Evolutionary conservation across 75 land plant species (phyloP).

Genomic region (Cunninghamia lanceolata): DNA sequence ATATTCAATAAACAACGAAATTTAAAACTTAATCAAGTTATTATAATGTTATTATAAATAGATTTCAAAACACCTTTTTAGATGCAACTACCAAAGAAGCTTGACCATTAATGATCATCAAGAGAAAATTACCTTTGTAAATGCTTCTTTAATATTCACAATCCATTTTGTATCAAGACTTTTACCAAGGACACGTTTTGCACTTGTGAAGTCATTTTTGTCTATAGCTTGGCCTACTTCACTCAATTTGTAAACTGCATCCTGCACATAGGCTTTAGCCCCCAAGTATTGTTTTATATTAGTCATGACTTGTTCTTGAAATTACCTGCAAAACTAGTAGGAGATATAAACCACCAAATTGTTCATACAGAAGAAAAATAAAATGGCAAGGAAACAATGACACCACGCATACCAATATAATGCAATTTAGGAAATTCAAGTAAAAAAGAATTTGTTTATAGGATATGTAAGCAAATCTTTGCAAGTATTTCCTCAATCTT

Average conservation of each 20-base stretch:
- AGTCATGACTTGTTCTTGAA: neutral
- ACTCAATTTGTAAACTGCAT: constrained; percentile 77
- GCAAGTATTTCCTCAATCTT: neutral
- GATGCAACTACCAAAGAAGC: neutral
- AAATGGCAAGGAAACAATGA: neutral
- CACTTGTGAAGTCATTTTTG: constrained; percentile 64
- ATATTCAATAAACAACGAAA: neutral
- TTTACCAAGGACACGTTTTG: constrained; percentile 67
- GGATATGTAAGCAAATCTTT: neutral
- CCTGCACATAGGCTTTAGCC: constrained; percentile 76
- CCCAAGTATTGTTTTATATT: neutral
- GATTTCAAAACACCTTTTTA: neutral
- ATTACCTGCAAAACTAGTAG: neutral
- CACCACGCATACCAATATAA: neutral
- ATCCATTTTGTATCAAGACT: constrained; percentile 72
- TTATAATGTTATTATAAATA: neutral
- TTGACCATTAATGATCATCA: neutral
- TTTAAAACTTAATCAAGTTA: neutral
- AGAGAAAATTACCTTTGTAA: constrained; percentile 58
- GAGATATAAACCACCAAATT: neutral
- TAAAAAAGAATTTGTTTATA: neutral
- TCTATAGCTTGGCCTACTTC: constrained; percentile 94
- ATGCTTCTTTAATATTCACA: constrained; percentile 56
- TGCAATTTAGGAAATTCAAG: neutral
- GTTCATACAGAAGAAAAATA: neutral